Conservation (phyloP, 2,329 filamentous ascomycete species). For the Fusarium nisikadoi region DNA sequence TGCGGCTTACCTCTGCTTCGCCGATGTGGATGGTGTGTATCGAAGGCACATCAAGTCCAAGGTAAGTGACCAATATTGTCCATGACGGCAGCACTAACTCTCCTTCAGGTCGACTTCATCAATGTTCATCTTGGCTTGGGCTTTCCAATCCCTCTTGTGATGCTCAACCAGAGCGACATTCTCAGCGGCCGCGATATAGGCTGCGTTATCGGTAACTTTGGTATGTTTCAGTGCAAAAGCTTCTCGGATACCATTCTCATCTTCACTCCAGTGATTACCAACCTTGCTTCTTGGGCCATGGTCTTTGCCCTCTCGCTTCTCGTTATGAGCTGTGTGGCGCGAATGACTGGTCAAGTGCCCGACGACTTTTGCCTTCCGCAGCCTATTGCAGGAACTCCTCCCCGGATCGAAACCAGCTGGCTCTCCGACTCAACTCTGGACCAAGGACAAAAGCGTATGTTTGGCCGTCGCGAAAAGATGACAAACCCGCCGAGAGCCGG, state of each 20-base stretch:
- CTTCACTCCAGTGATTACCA: constrained; percentile 47
- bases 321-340: constrained; percentile 23
- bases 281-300: constrained; percentile 49
- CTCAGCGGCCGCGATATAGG: constrained; percentile 51
- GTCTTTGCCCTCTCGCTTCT: constrained; percentile 45
- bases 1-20: constrained; percentile 27
- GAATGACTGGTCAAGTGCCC: constrained; percentile 3
- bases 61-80: constrained; percentile 34
- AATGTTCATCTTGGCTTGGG: constrained; percentile 63
- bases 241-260: constrained; percentile 16
- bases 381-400: not conserved
- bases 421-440: constrained; percentile 35
- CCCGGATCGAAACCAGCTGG: constrained; percentile 34
- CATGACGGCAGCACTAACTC: not conserved
- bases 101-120: constrained; percentile 58
- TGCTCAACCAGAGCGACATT: constrained; percentile 53
- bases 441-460: not conserved
- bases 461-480: constrained; percentile 12
- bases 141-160: constrained; percentile 61
- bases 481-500: not conserved
- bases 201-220: constrained; percentile 56
- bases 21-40: constrained; percentile 45
- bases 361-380: constrained; percentile 15
- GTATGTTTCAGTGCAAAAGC: constrained; percentile 45
- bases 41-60: constrained; percentile 47